Evolutionary conservation across 2,329 filamentous ascomycete genomes (phyloP).

Genomic region (Macrophomina pseudophaseolina): DNA sequence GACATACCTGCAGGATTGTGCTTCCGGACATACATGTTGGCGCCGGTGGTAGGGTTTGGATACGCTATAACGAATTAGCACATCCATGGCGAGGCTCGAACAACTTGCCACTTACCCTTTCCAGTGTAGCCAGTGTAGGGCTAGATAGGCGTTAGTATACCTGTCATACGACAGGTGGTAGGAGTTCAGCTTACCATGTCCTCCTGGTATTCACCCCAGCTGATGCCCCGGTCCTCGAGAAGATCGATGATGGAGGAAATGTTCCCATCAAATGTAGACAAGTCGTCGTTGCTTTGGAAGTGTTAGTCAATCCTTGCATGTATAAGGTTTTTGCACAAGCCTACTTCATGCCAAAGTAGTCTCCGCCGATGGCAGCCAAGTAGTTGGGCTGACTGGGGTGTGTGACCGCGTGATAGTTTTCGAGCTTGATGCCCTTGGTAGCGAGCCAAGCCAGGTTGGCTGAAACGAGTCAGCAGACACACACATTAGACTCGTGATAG

Average conservation of each 20-base stretch:
- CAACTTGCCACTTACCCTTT: conserved; percentile 54
- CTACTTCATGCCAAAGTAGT: conserved; percentile 71
- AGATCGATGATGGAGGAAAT: conserved; percentile 49
- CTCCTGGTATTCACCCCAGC: conserved; percentile 72
- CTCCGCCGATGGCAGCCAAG: conserved; percentile 68
- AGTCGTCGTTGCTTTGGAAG: conserved; percentile 43
- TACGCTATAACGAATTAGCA: conserved; percentile 55
- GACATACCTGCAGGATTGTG: conserved; percentile 63
- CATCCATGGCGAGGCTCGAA: not conserved
- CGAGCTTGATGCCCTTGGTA: conserved; percentile 65
- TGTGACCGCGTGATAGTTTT: conserved; percentile 63
- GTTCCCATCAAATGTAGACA: conserved; percentile 63
- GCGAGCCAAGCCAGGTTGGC: conserved; percentile 64
- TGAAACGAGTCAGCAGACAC: conserved; percentile 32
- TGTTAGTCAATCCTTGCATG: conserved; percentile 36
- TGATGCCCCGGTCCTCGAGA: conserved; percentile 49
- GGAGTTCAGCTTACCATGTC: conserved; percentile 59
- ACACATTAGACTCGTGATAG: not conserved
- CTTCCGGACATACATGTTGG: conserved; percentile 82
- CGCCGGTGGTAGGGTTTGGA: conserved; percentile 67
- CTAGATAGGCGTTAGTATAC: not conserved
- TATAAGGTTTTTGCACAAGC: not conserved
- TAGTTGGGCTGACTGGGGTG: conserved; percentile 82
- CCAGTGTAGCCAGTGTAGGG: conserved; percentile 56
- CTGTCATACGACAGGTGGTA: not conserved